These are phyloP conservation scores for Durusdinium trenchii DNA, from an alignment of 73 alveolate genomes.

Conservation along the genomic window DNA sequence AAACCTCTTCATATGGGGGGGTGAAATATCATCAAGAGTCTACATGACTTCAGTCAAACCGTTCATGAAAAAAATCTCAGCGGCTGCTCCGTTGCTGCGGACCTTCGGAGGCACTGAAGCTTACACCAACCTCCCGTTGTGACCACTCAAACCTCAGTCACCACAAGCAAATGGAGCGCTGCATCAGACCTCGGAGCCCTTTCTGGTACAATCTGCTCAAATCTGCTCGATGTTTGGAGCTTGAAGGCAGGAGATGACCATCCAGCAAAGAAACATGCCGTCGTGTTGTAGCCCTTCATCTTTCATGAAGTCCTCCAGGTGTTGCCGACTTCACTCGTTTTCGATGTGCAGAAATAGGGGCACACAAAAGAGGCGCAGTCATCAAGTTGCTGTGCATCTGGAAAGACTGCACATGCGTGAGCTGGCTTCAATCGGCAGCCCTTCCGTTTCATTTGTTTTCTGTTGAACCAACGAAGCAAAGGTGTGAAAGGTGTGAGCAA, in stretches of 20 bases:
- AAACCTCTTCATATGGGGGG: no score
- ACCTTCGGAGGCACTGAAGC: slow-evolving; percentile 51
- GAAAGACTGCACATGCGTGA: no score
- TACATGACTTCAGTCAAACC: no score
- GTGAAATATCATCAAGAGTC: no score
- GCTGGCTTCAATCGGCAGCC: no score
- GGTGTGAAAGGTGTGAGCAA: no score
- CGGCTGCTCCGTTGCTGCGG: no score
- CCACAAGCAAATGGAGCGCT: not conserved
- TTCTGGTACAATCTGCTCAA: no score
- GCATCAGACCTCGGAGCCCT: not conserved
- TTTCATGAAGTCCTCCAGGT: slow-evolving; percentile 13
- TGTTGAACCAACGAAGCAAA: no score
- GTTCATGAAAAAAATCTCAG: no score
- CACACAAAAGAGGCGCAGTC: not conserved
- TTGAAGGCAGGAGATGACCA: not conserved
- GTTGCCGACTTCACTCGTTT: not conserved
- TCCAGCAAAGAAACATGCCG: slow-evolving; percentile 29
- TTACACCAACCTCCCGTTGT: slow-evolving; percentile 45
- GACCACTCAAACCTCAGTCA: slow-evolving; percentile 55
- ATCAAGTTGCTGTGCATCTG: no score
- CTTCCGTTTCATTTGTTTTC: no score
- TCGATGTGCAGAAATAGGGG: not conserved
- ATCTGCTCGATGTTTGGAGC: not conserved
- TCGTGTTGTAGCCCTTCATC: slow-evolving; percentile 35